Conservation (phyloP, 2,329 filamentous ascomycete species). For the Fusarium praegraminearum region DNA sequence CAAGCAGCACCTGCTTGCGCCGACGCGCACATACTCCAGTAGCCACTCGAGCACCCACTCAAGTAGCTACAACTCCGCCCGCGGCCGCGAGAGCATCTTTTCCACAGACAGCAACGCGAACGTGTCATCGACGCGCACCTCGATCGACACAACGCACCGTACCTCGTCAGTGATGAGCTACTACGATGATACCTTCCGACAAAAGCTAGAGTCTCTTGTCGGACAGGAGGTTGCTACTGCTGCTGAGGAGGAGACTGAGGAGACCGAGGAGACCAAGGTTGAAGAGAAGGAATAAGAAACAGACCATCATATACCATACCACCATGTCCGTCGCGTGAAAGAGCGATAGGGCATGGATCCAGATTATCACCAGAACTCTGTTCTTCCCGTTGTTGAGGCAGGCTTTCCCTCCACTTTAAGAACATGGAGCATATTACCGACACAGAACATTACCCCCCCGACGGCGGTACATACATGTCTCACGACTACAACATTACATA, state of each 20-base stretch:
- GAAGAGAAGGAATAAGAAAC: background rate
- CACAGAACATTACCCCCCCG: background rate
- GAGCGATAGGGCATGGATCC: background rate
- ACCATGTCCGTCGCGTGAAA: background rate
- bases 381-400: conserved; percentile 3
- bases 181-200: conserved; percentile 30
- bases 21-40: conserved; percentile 12
- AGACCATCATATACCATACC: background rate
- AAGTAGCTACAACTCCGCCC: conserved; percentile 3
- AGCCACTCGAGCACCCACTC: conserved; percentile 10
- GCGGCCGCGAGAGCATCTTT: conserved; percentile 22
- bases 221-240: conserved; percentile 12
- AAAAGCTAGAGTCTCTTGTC: conserved; percentile 30
- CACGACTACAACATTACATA: conserved; percentile 9
- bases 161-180: conserved; percentile 29
- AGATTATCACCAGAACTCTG: conserved; percentile 5
- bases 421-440: conserved; percentile 4
- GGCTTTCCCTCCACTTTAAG: conserved; percentile 10
- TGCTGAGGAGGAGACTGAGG: background rate
- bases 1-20: conserved; percentile 1
- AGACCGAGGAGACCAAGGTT: background rate
- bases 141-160: conserved; percentile 14
- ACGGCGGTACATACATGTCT: conserved; percentile 6
- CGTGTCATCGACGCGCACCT: conserved; percentile 21
- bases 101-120: conserved; percentile 11